Conservation (phyloP, 345 rosid genomes). For the Aurinia saxatilis region DNA sequence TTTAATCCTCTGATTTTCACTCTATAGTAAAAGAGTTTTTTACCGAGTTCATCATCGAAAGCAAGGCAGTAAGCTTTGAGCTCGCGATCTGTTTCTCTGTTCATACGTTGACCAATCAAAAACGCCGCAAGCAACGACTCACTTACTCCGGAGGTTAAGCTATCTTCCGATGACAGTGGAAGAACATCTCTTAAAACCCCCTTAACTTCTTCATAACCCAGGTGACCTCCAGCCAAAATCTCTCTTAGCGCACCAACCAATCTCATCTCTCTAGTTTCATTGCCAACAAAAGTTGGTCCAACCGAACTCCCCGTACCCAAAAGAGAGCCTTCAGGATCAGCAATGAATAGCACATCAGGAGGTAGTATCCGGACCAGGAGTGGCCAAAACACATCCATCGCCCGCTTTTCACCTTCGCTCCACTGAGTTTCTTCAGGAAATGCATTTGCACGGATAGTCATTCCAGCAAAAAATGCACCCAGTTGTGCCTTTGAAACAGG, state of each 20-base stretch:
- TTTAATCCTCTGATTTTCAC: not conserved
- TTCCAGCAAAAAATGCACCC: constrained; percentile 92
- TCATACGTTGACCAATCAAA: constrained; percentile 96
- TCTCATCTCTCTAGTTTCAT: constrained; percentile 68
- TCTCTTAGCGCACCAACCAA: constrained; percentile 93
- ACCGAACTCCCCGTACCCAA: constrained; percentile 65
- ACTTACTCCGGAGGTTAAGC: constrained; percentile 48
- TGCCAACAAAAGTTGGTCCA: constrained; percentile 79
- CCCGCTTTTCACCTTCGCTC: constrained; percentile 88
- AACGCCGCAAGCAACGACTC: constrained; percentile 90
- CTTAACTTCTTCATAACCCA: constrained; percentile 89
- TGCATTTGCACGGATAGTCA: constrained; percentile 90
- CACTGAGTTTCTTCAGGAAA: constrained; percentile 91
- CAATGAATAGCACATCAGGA: constrained; percentile 82
- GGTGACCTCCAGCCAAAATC: constrained; percentile 91
- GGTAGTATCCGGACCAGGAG: constrained; percentile 58
- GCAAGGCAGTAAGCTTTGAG: constrained; percentile 96
- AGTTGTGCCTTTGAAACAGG: constrained; percentile 79
- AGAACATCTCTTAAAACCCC: constrained; percentile 85
- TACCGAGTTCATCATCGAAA: constrained; percentile 93
- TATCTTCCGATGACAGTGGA: constrained; percentile 51
- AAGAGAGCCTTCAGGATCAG: constrained; percentile 91
- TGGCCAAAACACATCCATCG: constrained; percentile 76
- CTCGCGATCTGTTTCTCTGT: constrained; percentile 90
- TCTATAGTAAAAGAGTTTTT: not conserved